Percentiles rank a stretch among this genome's conserved stretches.
phyloP scores from a whole-genome alignment of 495 filamentous ascomycete species.

The Lophiostoma macrostomum region DNA sequence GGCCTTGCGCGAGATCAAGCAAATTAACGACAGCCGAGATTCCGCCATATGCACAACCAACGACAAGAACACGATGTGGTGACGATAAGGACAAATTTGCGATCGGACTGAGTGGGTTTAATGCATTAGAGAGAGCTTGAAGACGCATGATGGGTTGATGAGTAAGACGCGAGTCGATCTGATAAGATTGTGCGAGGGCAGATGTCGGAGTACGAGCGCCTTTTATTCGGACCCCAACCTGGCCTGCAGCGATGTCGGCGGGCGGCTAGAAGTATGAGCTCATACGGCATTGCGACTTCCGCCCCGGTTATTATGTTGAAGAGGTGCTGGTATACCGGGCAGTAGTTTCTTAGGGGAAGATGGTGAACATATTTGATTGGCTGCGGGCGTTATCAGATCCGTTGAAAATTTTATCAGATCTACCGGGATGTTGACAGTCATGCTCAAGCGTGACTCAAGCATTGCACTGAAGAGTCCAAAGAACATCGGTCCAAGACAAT shows the following conservation, averaged over 20 bases:
- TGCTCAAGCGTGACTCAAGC: too few relatives aligned
- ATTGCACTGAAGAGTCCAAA: too few relatives aligned
- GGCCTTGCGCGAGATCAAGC: conserved; percentile 55
- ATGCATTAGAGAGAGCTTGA: neutral
- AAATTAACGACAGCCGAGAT: conserved; percentile 59
- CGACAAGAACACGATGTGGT: conserved; percentile 46
- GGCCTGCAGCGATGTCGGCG: conserved; percentile 20
- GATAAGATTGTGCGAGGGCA: conserved; percentile 24
- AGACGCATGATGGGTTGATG: conserved; percentile 9
- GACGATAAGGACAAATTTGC: conserved; percentile 10
- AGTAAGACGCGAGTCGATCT: conserved; percentile 17
- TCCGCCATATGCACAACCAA: conserved; percentile 65
- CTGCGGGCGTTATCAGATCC: conserved; percentile 23
- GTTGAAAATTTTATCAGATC: conserved; percentile 31
- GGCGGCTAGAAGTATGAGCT: neutral
- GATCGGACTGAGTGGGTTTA: conserved; percentile 10
- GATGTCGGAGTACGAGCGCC: neutral
- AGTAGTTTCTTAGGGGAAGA: neutral
- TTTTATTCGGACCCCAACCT: neutral
- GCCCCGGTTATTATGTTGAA: too few relatives aligned
- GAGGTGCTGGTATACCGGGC: neutral
- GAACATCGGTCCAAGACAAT: too few relatives aligned
- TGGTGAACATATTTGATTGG: conserved; percentile 9
- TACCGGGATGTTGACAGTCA: too few relatives aligned
- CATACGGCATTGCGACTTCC: neutral